These are phyloP conservation scores for Ilex paraguariensis DNA, from an alignment of 305 asterid species.

Conservation along the genomic window DNA sequence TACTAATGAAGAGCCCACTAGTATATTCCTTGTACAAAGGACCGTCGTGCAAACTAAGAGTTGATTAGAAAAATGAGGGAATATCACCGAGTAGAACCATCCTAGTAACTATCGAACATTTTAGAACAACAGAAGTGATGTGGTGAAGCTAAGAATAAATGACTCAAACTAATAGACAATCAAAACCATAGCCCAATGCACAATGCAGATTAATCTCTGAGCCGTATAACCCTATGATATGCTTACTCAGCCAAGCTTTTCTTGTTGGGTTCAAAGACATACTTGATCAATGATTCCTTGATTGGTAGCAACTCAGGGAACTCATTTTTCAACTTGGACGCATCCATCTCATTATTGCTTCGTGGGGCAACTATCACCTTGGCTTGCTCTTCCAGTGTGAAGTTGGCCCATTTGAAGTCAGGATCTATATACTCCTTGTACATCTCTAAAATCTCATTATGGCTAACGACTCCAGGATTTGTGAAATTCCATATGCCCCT, in stretches of 20 bases:
- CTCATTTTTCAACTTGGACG: slow-evolving; percentile 75
- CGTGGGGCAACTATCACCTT: slow-evolving; percentile 89
- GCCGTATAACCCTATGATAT: background rate
- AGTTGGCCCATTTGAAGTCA: slow-evolving; percentile 58
- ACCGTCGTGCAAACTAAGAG: background rate
- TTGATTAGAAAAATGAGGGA: background rate
- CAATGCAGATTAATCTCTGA: slow-evolving; percentile 15
- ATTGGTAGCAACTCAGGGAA: slow-evolving; percentile 76
- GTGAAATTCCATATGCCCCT: slow-evolving; percentile 96
- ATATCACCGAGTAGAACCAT: background rate
- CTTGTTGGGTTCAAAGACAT: slow-evolving; percentile 77
- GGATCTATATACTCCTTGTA: slow-evolving; percentile 69
- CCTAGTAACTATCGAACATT: slow-evolving; percentile 14
- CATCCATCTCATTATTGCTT: slow-evolving; percentile 89
- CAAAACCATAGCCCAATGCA: slow-evolving; percentile 3
- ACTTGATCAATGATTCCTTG: slow-evolving; percentile 80
- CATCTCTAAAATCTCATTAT: slow-evolving; percentile 87
- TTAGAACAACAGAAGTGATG: slow-evolving; percentile 11
- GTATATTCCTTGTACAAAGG: background rate
- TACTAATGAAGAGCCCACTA: too few species aligned
- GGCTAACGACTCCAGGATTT: slow-evolving; percentile 88
- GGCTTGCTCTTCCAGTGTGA: slow-evolving; percentile 91
- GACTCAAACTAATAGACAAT: slow-evolving; percentile 15
- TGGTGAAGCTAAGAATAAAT: slow-evolving; percentile 10
- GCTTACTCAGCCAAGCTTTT: slow-evolving; percentile 45